Evolutionary conservation across 1,284 basidiomycete species (phyloP).

Genomic region (Porodaedalea pini): DNA sequence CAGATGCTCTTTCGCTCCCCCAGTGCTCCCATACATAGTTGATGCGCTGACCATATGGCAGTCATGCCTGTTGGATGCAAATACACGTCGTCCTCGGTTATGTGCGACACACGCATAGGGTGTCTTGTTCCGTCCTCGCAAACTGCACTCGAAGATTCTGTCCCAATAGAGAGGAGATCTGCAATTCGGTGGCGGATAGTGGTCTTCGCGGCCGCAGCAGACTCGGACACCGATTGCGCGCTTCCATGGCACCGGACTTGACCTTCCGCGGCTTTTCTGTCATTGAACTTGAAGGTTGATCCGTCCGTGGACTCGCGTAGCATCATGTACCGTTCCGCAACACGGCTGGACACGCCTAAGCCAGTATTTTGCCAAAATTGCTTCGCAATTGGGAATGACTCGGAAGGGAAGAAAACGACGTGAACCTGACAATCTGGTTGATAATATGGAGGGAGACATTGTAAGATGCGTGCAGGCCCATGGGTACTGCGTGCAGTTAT

Average conservation of each 20-base stretch:
- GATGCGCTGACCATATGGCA: constrained; percentile 90
- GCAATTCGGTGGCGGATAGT: constrained; percentile 87
- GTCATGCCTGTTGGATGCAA: constrained; percentile 89
- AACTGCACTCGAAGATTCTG: constrained; percentile 41
- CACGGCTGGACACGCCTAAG: constrained; percentile 83
- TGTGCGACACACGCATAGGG: constrained; percentile 84
- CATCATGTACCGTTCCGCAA: constrained; percentile 81
- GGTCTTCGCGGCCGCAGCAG: constrained; percentile 77
- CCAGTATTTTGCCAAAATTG: constrained; percentile 97
- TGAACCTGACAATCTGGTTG: constrained; percentile 52
- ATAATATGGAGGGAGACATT: constrained; percentile 39
- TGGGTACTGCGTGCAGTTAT: constrained; percentile 42
- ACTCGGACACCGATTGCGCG: constrained; percentile 75
- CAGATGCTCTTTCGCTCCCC: constrained; percentile 72
- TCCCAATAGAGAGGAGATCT: constrained; percentile 58
- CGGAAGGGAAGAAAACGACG: constrained; percentile 75
- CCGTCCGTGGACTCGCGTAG: constrained; percentile 41
- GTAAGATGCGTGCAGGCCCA: not conserved
- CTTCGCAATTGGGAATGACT: constrained; percentile 69
- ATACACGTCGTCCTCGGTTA: constrained; percentile 85
- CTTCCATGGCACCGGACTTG: constrained; percentile 95
- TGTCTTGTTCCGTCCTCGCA: constrained; percentile 56
- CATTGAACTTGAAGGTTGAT: constrained; percentile 46
- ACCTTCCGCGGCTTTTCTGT: not conserved
- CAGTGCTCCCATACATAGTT: constrained; percentile 51